Evolutionary conservation across 129 eudicot species (phyloP).

Genomic region (Calendula officinalis): DNA sequence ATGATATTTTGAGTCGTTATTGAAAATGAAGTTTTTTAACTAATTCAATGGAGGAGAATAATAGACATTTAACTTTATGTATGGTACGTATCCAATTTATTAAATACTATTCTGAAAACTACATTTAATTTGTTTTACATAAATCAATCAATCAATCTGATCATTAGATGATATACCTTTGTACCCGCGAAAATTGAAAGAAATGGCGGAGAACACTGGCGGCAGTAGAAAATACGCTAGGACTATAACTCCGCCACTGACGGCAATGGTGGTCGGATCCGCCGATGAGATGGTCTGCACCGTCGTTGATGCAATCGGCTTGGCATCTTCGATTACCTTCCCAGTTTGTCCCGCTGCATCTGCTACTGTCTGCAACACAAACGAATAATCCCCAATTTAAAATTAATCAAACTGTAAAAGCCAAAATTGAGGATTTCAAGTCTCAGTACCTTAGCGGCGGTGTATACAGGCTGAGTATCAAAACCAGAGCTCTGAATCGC

Average conservation of each 20-base stretch:
- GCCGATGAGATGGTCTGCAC: conserved; percentile 70
- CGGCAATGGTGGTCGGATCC: conserved; percentile 64
- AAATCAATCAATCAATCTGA: too few species aligned
- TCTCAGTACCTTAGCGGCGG: conserved; percentile 72
- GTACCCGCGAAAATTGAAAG: conserved; percentile 78
- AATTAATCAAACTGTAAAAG: neutral
- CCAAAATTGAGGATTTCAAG: neutral
- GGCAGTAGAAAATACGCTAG: conserved; percentile 80
- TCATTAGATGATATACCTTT: conserved; percentile 46
- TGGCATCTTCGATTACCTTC: conserved; percentile 67
- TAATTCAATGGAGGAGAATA: too few species aligned
- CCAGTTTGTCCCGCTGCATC: conserved; percentile 87
- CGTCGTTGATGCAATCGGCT: conserved; percentile 83
- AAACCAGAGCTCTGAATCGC: conserved; percentile 79
- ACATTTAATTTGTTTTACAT: too few species aligned
- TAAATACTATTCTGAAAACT: too few species aligned
- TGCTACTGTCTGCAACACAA: conserved; percentile 67
- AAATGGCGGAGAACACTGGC: conserved; percentile 66
- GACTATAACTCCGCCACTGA: conserved; percentile 67
- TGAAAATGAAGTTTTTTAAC: too few species aligned
- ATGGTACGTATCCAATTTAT: too few species aligned
- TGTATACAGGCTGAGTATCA: conserved; percentile 56
- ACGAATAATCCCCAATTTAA: neutral
- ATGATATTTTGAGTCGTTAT: too few species aligned
- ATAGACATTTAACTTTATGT: too few species aligned